A percentile compares a stretch with the other conserved stretches of the same genome.
phyloP scores from a whole-genome alignment of 306 rosid species.

The Casuarina cunninghamiana region DNA sequence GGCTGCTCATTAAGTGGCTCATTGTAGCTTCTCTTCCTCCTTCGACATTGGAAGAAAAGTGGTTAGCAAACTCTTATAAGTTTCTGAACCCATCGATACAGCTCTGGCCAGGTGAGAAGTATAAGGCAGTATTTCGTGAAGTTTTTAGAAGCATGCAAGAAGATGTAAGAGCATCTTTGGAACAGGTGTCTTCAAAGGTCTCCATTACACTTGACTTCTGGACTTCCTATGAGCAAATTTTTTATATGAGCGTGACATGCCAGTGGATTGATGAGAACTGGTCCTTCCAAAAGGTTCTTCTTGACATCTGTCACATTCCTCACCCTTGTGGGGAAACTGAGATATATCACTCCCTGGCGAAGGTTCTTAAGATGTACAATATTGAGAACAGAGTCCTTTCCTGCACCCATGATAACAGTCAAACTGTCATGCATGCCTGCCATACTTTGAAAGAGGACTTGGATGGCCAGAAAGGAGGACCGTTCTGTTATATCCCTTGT shows the following conservation, averaged over 20 bases:
- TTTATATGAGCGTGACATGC: constrained; percentile 83
- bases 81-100: constrained; percentile 83
- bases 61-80: constrained; percentile 82
- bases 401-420: constrained; percentile 92
- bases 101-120: constrained; percentile 80
- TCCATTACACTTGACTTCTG: constrained; percentile 89
- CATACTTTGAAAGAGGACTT: constrained; percentile 70
- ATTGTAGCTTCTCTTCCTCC: constrained; percentile 81
- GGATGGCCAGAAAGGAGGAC: constrained; percentile 76
- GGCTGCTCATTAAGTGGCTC: constrained; percentile 93
- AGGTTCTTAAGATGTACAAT: constrained; percentile 75
- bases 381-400: constrained; percentile 78
- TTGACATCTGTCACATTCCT: constrained; percentile 79
- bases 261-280: constrained; percentile 94
- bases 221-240: constrained; percentile 80
- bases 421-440: constrained; percentile 69
- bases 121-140: constrained; percentile 61
- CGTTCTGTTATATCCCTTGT: constrained; percentile 88
- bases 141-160: constrained; percentile 85
- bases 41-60: constrained; percentile 79
- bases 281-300: constrained; percentile 83
- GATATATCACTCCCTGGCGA: constrained; percentile 62
- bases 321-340: constrained; percentile 76
- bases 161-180: constrained; percentile 71
- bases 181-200: constrained; percentile 71